phyloP scores from a whole-genome alignment of 768 basidiomycete genomes.

The Macrolepiota albuminosa region DNA sequence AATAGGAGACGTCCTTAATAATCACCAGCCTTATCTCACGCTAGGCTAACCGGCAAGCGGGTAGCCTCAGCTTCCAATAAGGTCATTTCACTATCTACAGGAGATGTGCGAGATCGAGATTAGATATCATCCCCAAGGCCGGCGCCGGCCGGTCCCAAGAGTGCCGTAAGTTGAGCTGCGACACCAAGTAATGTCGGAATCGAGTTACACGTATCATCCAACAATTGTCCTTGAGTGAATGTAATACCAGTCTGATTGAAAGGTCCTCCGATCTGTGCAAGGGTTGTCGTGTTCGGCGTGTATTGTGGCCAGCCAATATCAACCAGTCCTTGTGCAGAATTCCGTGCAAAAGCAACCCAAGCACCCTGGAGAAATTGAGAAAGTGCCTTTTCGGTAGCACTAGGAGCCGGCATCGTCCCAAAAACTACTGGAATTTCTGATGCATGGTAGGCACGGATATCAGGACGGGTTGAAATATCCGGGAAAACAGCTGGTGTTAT shows the following conservation, averaged over 20 bases:
- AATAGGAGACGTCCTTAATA: too few species aligned
- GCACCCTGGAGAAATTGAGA: conserved; percentile 31
- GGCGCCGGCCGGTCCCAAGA: neutral
- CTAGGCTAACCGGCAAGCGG: too few species aligned
- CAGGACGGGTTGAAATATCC: conserved; percentile 27
- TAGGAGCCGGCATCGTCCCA: conserved; percentile 25
- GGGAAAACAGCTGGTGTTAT: conserved; percentile 29
- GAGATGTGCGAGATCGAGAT: neutral
- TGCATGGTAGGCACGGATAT: conserved; percentile 33
- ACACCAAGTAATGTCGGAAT: conserved; percentile 1
- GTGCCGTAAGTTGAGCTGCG: conserved; percentile 5
- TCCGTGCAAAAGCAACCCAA: conserved; percentile 40
- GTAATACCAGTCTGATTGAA: conserved; percentile 12
- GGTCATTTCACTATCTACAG: neutral
- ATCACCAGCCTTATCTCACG: too few species aligned
- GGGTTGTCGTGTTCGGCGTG: conserved; percentile 14
- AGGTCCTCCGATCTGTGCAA: conserved; percentile 15
- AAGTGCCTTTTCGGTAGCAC: conserved; percentile 21
- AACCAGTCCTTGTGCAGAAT: conserved; percentile 27
- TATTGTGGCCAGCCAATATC: conserved; percentile 23
- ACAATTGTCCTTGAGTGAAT: conserved; percentile 14
- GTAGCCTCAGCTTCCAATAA: too few species aligned
- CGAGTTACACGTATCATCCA: conserved; percentile 13
- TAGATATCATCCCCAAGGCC: neutral
- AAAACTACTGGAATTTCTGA: conserved; percentile 37